phyloP scores from a whole-genome alignment of 2,329 filamentous ascomycete genomes.

The Huntiella moniliformis region DNA sequence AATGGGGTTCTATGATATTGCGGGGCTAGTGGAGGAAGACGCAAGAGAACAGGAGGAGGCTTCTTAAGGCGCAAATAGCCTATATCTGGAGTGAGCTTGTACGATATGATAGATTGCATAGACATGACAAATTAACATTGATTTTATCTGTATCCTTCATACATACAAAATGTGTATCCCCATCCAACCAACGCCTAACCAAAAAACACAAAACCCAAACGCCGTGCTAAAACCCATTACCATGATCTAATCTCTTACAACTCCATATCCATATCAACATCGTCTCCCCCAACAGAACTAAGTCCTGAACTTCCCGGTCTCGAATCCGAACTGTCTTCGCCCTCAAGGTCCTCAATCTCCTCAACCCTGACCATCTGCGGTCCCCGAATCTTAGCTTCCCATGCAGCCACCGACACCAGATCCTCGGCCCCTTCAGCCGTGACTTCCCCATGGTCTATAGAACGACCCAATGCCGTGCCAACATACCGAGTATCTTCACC shows the following conservation, averaged over 20 bases:
- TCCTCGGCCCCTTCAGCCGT: constrained; percentile 48
- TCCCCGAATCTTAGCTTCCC: constrained; percentile 29
- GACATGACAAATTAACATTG: too few species aligned
- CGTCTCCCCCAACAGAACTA: constrained; percentile 35
- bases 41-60: constrained; percentile 17
- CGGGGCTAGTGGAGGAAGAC: constrained; percentile 15
- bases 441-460: constrained; percentile 50
- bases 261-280: constrained; percentile 23
- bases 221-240: constrained; percentile 22
- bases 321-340: constrained; percentile 17
- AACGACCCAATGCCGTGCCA: constrained; percentile 64
- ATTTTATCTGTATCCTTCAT: too few species aligned
- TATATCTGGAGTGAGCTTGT: too few species aligned
- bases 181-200: neutral
- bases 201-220: constrained; percentile 20
- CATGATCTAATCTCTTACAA: neutral
- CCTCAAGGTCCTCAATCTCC: neutral
- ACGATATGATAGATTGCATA: too few species aligned
- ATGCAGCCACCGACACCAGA: constrained; percentile 46
- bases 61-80: too few species aligned
- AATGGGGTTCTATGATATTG: constrained; percentile 24
- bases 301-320: constrained; percentile 35
- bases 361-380: constrained; percentile 3
- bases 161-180: too few species aligned
- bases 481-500: constrained; percentile 73